Base-by-base conservation (phyloP, 768 basidiomycete species). In the Kondoa malvinella region DNA sequence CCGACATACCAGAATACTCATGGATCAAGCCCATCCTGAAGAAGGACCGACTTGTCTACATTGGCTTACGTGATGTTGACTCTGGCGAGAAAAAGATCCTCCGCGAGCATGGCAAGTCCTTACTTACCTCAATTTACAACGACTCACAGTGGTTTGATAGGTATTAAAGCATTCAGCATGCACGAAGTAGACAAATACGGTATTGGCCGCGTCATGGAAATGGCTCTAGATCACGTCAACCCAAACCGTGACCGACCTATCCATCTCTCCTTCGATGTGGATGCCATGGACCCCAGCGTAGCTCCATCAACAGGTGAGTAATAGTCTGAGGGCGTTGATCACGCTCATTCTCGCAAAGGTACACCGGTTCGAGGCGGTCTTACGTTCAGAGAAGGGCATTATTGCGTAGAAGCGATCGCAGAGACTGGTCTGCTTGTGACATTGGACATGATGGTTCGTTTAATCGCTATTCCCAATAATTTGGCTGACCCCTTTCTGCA, bases 371-470 rank as follows among this genome's bases (percentile, higher is more conserved):
- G 92, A 73, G 95, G 95, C 1, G 95, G 95, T 14, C 79, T 99
- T 70, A 92, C 89, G 26, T 99, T 97, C 80, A 81, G 95, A 71
- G 95, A 99, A 76, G 94, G 92, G n/a, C 95, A 96, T 78, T 92
- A 96, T 74, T 92, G 89, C 73, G 92, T 97, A 77, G 21, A 96
- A 78, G 86, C 88, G 3, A 83, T 97, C 57, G 84, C 85, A 69
- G 92, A 95, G 80, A 97, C 92, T 3, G 92, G 92, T 3, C 82
- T 87, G 68, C 83, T 99, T 25, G 92, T 95, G 29, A 89, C 86
- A 0, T 79, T 97, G 27, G 94, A 99, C 78, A 80, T 99, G 70
- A 92, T 99, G 92, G 91, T 87, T 4, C 32, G 68, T 33, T 1
- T 58, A 26, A 21, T 30, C 15, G 29, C 17, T 4, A 26, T 12